Conservation (phyloP, 768 basidiomycete species). For the Pholiota molesta region DNA sequence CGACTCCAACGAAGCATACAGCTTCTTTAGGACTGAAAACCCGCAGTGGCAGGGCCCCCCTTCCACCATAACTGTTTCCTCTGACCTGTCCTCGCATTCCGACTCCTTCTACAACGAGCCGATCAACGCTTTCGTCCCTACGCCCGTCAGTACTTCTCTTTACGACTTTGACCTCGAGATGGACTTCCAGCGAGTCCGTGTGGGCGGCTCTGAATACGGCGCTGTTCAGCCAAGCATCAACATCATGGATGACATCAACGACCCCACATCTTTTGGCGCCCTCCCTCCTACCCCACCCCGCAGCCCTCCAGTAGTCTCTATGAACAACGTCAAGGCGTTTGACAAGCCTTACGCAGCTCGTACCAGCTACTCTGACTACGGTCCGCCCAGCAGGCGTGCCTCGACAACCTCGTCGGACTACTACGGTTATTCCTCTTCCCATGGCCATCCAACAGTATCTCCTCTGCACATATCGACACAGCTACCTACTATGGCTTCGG, state of each 20-base stretch:
- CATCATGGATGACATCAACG: constrained; percentile 41
- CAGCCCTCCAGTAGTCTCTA: constrained; percentile 44
- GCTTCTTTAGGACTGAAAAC: constrained; percentile 63
- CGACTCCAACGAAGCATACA: constrained; percentile 66
- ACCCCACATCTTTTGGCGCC: constrained; percentile 61
- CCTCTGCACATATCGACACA: constrained; percentile 58
- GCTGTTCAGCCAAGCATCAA: constrained; percentile 39
- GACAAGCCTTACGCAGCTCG: constrained; percentile 43
- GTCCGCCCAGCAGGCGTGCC: constrained; percentile 46
- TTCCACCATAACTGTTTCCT: constrained; percentile 78
- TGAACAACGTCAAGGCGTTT: constrained; percentile 29
- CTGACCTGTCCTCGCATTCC: constrained; percentile 71
- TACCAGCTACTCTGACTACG: constrained; percentile 71
- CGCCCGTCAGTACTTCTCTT: constrained; percentile 37
- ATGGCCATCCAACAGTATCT: constrained; percentile 52
- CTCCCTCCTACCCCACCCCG: constrained; percentile 61
- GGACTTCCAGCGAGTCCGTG: constrained; percentile 67
- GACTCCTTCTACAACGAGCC: constrained; percentile 71
- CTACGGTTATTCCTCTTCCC: constrained; percentile 50
- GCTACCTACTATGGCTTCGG: constrained; percentile 47
- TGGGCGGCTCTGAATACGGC: constrained; percentile 63
- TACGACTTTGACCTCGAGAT: constrained; percentile 70
- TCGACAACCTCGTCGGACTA: constrained; percentile 48
- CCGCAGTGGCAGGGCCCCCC: constrained; percentile 65
- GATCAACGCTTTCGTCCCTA: constrained; percentile 48